Base-by-base conservation (phyloP, 2,329 filamentous ascomycete genomes). In the Aspergillus uvarum region DNA sequence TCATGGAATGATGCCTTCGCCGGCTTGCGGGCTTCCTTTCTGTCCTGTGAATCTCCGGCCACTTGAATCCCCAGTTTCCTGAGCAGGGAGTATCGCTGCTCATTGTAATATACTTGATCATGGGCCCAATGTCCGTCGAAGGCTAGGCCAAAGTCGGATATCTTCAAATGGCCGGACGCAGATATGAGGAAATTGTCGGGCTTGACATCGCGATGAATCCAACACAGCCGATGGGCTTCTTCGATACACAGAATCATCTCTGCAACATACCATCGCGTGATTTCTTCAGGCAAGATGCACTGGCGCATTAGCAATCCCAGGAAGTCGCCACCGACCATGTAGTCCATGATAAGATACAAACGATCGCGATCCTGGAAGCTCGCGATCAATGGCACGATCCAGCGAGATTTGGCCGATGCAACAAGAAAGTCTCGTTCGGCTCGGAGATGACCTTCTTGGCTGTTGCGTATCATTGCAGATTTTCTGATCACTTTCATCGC, bases 401-500 rank as follows among this genome's bases (percentile, higher is more conserved):
- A 98, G 62, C 84, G 85, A 5, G 92, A 96, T n/a, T 88, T 90
- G 72, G 95, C 90, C 1, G 92, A 93, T 5, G 89, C 87, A 26
- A 96, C 92, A 7, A 99, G 83, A 65, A 98, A 96, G 69, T 98
- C 95, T 65, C 94, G 82, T 72, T 99, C 94, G 0, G 93, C 94
- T 38, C 92, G 87, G 21, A 99, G 77, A 77, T 98, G 95, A 0
- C 91, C 94, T 76, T 98, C 94, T 77, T 98, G 95, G 63, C 89
- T 89, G 61, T 92, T 95, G 12, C 88, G 87, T 58, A 98, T 82
- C 93, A 97, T 98, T 58, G 92, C 88, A 0, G 91, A 91, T 73
- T 99, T 99, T 59, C 90, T 87, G 66, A 98, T 98, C 32, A 96
- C 90, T 73, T 98, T 98, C 94, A 98, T 97, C 14, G 95, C 95